Conservation (phyloP, 1,284 basidiomycete genomes). For the Ustilago cynodontis region DNA sequence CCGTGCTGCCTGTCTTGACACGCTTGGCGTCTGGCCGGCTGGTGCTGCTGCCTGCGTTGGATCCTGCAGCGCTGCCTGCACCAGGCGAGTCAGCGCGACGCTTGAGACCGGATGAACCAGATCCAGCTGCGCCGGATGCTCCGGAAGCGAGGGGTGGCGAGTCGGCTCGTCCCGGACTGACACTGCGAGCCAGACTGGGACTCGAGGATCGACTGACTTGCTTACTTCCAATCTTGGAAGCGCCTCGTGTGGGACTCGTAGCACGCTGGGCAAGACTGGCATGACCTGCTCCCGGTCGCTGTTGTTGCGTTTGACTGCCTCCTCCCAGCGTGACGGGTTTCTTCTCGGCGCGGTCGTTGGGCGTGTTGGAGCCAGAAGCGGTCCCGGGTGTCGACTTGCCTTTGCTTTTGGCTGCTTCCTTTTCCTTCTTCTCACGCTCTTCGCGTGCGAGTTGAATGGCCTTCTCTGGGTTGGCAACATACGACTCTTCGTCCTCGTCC, state of each 20-base stretch:
- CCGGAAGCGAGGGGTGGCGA: slow-evolving; percentile 33
- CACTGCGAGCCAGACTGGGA: slow-evolving; percentile 26
- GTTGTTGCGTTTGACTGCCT: slow-evolving; percentile 27
- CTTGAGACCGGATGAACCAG: slow-evolving; percentile 35
- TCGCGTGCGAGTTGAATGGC: slow-evolving; percentile 67
- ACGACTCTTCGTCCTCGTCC: slow-evolving; percentile 65
- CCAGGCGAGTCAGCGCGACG: slow-evolving; percentile 40
- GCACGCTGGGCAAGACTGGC: slow-evolving; percentile 59
- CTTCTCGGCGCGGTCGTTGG: slow-evolving; percentile 45
- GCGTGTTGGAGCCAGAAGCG: slow-evolving; percentile 45
- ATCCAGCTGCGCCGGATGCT: background rate
- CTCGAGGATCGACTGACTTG: slow-evolving; percentile 51
- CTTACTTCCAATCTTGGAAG: slow-evolving; percentile 54
- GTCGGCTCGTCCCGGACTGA: slow-evolving; percentile 41
- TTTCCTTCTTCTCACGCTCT: slow-evolving; percentile 59
- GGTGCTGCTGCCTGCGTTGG: slow-evolving; percentile 5
- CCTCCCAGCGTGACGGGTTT: slow-evolving; percentile 23
- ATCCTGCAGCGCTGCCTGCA: slow-evolving; percentile 5
- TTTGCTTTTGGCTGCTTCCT: slow-evolving; percentile 48
- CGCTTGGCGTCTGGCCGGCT: slow-evolving; percentile 53
- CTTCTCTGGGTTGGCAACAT: slow-evolving; percentile 67
- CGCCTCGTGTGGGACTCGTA: slow-evolving; percentile 48
- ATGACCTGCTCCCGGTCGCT: slow-evolving; percentile 58
- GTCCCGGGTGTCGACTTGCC: slow-evolving; percentile 27
- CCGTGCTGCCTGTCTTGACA: slow-evolving; percentile 37